Evolutionary conservation across 2,329 filamentous ascomycete species (phyloP).

Genomic region (Tolypocladium guangdongense): DNA sequence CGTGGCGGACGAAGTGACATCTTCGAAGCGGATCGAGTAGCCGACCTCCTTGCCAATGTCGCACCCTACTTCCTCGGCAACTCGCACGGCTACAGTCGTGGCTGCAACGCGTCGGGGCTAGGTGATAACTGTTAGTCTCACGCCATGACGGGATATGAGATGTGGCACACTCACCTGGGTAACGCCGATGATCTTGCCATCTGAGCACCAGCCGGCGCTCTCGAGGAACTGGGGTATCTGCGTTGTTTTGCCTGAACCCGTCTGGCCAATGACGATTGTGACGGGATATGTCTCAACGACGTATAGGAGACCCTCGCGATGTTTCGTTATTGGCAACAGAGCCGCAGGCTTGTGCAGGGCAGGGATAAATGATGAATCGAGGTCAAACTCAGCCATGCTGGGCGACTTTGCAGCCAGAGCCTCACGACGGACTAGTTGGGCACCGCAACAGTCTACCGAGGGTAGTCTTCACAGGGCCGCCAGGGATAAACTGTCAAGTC

Average conservation of each 20-base stretch:
- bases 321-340: constrained; percentile 76
- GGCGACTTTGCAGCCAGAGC: background rate
- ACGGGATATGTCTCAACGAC: constrained; percentile 75
- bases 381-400: constrained; percentile 44
- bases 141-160: background rate
- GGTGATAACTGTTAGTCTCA: background rate
- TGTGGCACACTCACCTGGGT: constrained; percentile 60
- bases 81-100: constrained; percentile 76
- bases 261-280: constrained; percentile 85
- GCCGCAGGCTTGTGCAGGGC: constrained; percentile 76
- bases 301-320: constrained; percentile 72
- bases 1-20: constrained; percentile 75
- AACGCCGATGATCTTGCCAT: constrained; percentile 74
- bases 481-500: background rate
- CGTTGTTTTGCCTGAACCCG: constrained; percentile 90
- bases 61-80: constrained; percentile 81
- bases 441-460: background rate
- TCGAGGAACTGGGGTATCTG: constrained; percentile 90
- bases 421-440: background rate
- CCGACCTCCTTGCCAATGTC: constrained; percentile 84
- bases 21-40: constrained; percentile 87
- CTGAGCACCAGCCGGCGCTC: constrained; percentile 75
- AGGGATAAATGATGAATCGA: constrained; percentile 56
- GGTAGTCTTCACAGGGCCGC: background rate
- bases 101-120: constrained; percentile 84